A percentile compares a stretch with the other conserved stretches of the same genome.
These are phyloP conservation scores for Melocanna baccifera DNA, from an alignment of 176 grass and related monocot species.

Conservation along the genomic window DNA sequence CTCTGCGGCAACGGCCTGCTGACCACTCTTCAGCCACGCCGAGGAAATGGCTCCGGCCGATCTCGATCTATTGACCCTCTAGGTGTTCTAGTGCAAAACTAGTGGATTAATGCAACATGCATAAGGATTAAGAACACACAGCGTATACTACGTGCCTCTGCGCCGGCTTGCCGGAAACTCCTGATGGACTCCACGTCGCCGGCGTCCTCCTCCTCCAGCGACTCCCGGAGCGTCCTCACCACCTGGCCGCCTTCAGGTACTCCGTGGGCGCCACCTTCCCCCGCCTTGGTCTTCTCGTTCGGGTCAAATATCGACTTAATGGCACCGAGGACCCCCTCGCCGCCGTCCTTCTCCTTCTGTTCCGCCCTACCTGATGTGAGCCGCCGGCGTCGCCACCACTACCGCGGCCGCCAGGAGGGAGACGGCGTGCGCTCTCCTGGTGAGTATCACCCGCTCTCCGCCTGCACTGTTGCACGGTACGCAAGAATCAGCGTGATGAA, in stretches of 20 bases:
- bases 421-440: constrained; percentile 32
- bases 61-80: too few species aligned
- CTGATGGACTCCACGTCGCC: constrained; percentile 66
- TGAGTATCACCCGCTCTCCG: constrained; percentile 21
- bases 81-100: too few species aligned
- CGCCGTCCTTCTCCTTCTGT: constrained; percentile 1
- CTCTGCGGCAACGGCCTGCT: too few species aligned
- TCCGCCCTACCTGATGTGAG: constrained; percentile 46
- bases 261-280: constrained; percentile 82
- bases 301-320: constrained; percentile 87
- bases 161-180: too few species aligned
- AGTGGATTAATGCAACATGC: too few species aligned
- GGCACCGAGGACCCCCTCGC: constrained; percentile 45
- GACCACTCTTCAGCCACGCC: too few species aligned
- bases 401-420: constrained; percentile 23
- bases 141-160: too few species aligned
- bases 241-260: constrained; percentile 91
- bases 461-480: constrained; percentile 65
- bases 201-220: constrained; percentile 58
- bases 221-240: constrained; percentile 84
- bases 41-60: too few species aligned
- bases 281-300: constrained; percentile 74
- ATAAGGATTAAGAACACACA: too few species aligned
- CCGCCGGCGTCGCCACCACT: neutral
- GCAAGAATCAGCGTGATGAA: constrained; percentile 1